Conservation (phyloP, 345 rosid genomes). For the Brassica rapa region DNA sequence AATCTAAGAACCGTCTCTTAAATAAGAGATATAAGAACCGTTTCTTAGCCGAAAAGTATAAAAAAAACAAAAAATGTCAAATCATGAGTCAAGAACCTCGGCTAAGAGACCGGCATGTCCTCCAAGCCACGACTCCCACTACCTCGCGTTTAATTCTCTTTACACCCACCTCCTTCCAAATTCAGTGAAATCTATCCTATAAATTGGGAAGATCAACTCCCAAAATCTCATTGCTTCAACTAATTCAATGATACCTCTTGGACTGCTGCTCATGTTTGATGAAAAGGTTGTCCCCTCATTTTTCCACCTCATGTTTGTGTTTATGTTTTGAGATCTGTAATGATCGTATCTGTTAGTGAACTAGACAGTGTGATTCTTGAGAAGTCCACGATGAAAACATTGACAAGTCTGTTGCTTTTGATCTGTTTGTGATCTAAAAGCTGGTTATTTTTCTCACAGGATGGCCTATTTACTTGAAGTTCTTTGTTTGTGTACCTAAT, state of each 20-base stretch:
- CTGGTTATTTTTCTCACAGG: background rate
- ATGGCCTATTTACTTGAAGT: background rate
- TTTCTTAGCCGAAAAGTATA: too few species aligned
- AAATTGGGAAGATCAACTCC: background rate
- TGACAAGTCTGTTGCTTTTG: background rate
- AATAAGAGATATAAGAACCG: too few species aligned
- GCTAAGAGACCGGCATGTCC: background rate
- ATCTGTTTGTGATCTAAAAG: background rate
- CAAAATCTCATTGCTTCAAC: background rate
- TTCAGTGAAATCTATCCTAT: background rate
- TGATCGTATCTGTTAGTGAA: background rate
- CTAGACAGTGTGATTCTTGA: background rate
- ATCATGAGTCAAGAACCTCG: too few species aligned
- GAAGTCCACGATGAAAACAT: background rate
- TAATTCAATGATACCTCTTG: background rate
- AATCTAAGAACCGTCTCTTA: too few species aligned
- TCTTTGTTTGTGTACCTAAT: conserved; percentile 1
- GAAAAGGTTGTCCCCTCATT: background rate
- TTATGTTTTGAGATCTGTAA: background rate
- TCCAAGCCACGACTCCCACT: background rate
- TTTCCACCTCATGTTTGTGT: background rate
- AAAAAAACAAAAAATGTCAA: too few species aligned
- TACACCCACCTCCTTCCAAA: background rate
- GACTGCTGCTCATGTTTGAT: background rate
- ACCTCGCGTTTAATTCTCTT: background rate